Evolutionary conservation across 2,329 filamentous ascomycete genomes (phyloP), one percentile per base, ranked within the genome.

Genomic region (Penicillium sp.): DNA sequence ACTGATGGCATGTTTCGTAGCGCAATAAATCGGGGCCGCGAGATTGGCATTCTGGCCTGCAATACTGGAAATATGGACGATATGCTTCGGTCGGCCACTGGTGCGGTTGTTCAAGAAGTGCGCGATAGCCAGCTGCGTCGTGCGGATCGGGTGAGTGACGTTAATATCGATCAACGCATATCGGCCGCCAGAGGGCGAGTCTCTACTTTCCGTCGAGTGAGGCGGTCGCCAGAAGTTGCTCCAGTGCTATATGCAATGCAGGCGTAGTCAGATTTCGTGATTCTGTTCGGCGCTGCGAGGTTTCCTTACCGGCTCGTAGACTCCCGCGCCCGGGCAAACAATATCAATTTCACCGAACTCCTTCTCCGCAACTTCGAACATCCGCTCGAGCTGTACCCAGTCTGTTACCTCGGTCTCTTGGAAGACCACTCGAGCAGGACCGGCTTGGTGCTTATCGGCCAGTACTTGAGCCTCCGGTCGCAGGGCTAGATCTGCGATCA

Each of bases 221-320:
- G 79, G 79, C 5, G 79, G 76, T 36, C 72, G 65, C 78, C 78
- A 81, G 67, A 81, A 81, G 55, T 76, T 78, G 27, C 72, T 77
- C 68, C 73, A 80, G 41, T 72, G 67, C 73, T 80, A 56, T 59
- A 38, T 35, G 18, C 9, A 47, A 27, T 18, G n/a, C n/a, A n/a
- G n/a, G n/a, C 9, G 14, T 51, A 18, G 43, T 59, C 23, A 55
- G 35, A n/a, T 19, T 48, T 11, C 38, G 6, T 19, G 16, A 7
- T 9, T 3, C 5, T 5, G 5, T 5, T 23, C 3, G 7, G 19
- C 10, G 27, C 13, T 34, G 6, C 16, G 8, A 13, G 11, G 32
- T 23, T 8, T 11, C 52, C 70, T 27, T 64, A 77, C 74, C 54
- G 73, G 74, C 60, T 77, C 75, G 58, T 69, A 77, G 40, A 79